Base-by-base conservation (phyloP, 2,329 filamentous ascomycete genomes). In the Aspergillus sp. region DNA sequence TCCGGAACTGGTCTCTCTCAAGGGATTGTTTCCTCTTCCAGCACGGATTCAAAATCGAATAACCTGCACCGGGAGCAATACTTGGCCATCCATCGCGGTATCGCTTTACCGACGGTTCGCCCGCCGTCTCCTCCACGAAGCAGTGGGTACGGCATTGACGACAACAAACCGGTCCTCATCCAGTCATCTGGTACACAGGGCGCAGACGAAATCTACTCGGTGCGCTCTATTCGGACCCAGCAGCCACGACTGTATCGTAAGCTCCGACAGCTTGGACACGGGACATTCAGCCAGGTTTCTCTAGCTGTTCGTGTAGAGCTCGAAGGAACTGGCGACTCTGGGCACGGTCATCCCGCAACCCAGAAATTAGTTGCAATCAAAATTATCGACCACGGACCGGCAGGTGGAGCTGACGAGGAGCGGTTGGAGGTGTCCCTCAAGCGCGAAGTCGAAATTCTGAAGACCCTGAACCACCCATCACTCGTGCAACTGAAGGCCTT, bases 261-360 rank as follows among this genome's bases (percentile, higher is more conserved):
- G 12, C 77, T 99, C 40, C 88, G 90, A 58, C 79, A 88, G 63
- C 83, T 99, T 6, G 95, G 95, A 5, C 91, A 96, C 67, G 95
- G 95, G 39, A 97, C 95, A 0, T 99, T 99, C 73, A 97, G 93
- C 72, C 90, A 90, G 68, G 95, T 99, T 19, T 89, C 96, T 77
- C 81, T 99, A 43, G 95, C 93, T 4, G 96, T 93, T 11, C 91
- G 90, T 67, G 86, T 96, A 70, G 83, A 86, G 41, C 75, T 79
- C 11, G 72, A 80, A 9, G 80, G 82, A 0, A 80, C 58, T 27
- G 51, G 56, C 14, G 60, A 63, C 3, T 12, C 35, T 3, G 41
- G 43, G 0, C 56, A 66, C 49, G 54, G 52, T n/a, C 39, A 59
- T 9, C 57, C 66, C 17, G 62, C 80, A 62, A 86, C 87, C n/a